These are phyloP conservation scores for Erythrophleum fordii DNA, from an alignment of 306 rosid species.

Conservation along the genomic window DNA sequence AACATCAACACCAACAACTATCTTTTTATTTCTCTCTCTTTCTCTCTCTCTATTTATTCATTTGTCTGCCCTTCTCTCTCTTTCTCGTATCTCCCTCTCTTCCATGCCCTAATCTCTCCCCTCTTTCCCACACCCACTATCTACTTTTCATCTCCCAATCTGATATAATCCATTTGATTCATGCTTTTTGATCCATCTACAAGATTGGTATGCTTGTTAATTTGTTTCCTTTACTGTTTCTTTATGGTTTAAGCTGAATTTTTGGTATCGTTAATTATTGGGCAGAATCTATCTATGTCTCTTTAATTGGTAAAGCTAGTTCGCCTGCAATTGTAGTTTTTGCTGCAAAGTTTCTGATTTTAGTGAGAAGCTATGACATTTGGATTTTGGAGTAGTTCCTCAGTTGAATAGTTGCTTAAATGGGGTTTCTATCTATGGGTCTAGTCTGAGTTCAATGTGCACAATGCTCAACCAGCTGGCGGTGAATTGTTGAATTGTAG, in stretches of 20 bases:
- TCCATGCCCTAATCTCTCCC: constrained; percentile 75
- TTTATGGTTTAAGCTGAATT: constrained; percentile 29
- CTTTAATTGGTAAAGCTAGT: constrained; percentile 29
- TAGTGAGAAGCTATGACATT: constrained; percentile 35
- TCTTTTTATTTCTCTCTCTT: constrained; percentile 46
- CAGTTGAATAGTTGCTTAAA: constrained; percentile 43
- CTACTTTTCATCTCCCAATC: constrained; percentile 42
- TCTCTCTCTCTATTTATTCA: constrained; percentile 70
- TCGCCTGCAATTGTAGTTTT: constrained; percentile 39
- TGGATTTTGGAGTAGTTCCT: constrained; percentile 41
- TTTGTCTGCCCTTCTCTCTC: constrained; percentile 49
- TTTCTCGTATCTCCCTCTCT: constrained; percentile 54
- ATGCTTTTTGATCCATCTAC: constrained; percentile 60
- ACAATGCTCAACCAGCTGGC: constrained; percentile 44
- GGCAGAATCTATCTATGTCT: background rate
- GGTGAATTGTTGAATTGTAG: constrained; percentile 42
- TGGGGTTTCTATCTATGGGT: constrained; percentile 46
- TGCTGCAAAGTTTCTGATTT: constrained; percentile 38
- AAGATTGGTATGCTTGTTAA: constrained; percentile 58
- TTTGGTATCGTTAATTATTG: constrained; percentile 43
- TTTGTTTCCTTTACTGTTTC: constrained; percentile 37
- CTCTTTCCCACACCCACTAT: constrained; percentile 33
- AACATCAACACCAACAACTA: constrained; percentile 51
- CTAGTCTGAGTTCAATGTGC: constrained; percentile 53
- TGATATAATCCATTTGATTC: constrained; percentile 38